Evolutionary conservation across 2,329 filamentous ascomycete genomes (phyloP).

Genomic region (Pezizomycotina sp.): DNA sequence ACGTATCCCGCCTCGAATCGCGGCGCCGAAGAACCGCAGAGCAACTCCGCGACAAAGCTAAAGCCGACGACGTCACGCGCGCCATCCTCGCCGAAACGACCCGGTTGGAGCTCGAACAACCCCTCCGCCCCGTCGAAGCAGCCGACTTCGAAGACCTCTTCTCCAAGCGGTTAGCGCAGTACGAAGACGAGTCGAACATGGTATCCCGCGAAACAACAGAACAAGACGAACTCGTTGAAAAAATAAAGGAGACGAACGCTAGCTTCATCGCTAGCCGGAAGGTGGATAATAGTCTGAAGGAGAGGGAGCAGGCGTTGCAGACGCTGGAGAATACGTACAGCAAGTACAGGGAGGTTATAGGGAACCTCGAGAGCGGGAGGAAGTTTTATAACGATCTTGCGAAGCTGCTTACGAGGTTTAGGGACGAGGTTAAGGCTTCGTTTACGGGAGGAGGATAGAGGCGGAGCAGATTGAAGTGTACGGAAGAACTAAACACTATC

Average conservation of each 20-base stretch:
- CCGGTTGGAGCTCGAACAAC: constrained; percentile 69
- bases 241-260: constrained; percentile 58
- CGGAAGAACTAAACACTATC: too few relatives aligned
- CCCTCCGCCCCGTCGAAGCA: constrained; percentile 67
- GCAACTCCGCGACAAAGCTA: constrained; percentile 58
- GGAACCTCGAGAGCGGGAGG: constrained; percentile 73
- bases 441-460: constrained; percentile 63
- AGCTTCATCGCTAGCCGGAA: constrained; percentile 58
- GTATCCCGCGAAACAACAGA: constrained; percentile 56
- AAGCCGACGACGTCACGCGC: constrained; percentile 72
- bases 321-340: constrained; percentile 78
- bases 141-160: constrained; percentile 89
- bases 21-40: constrained; percentile 66
- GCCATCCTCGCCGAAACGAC: constrained; percentile 71
- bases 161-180: constrained; percentile 58
- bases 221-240: constrained; percentile 53
- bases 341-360: constrained; percentile 91
- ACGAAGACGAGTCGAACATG: constrained; percentile 59
- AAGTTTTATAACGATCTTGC: constrained; percentile 97
- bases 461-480: constrained; percentile 63
- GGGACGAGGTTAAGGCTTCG: constrained; percentile 68
- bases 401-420: constrained; percentile 68
- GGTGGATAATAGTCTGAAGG: constrained; percentile 49
- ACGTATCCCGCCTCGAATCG: constrained; percentile 68
- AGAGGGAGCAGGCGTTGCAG: constrained; percentile 75